Evolutionary conservation across 345 rosid species (phyloP).

Genomic region (Noccaea bulbosa): DNA sequence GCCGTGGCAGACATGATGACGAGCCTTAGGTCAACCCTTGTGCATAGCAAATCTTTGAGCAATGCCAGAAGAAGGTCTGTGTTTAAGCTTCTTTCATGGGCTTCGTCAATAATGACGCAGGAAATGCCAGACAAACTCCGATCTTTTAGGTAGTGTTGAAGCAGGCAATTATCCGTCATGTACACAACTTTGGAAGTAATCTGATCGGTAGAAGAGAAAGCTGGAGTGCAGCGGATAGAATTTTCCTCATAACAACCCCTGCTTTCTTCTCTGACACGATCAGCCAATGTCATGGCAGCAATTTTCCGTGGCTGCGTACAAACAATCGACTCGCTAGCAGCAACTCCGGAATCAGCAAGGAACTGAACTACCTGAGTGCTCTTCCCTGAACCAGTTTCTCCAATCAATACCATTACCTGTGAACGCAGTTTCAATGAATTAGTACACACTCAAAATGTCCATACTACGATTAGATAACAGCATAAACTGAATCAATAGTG

Average conservation of each 20-base stretch:
- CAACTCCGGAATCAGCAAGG: constrained; percentile 85
- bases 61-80: constrained; percentile 87
- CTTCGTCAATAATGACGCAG: constrained; percentile 83
- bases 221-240: constrained; percentile 55
- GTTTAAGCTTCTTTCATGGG: constrained; percentile 94
- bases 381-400: constrained; percentile 97
- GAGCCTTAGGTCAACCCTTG: constrained; percentile 68
- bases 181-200: constrained; percentile 64
- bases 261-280: constrained; percentile 79
- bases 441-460: constrained; percentile 5
- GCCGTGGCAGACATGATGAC: constrained; percentile 98
- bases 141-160: constrained; percentile 75
- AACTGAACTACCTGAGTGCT: constrained; percentile 92
- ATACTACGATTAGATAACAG: constrained; percentile 22
- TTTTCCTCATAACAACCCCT: constrained; percentile 66
- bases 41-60: constrained; percentile 61
- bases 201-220: constrained; percentile 62
- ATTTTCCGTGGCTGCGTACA: constrained; percentile 94
- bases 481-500: background rate
- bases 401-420: constrained; percentile 76
- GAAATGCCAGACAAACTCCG: constrained; percentile 74
- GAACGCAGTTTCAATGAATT: constrained; percentile 11
- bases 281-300: constrained; percentile 74
- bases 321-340: constrained; percentile 58
- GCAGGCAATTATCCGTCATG: constrained; percentile 86